phyloP scores from a whole-genome alignment of 2,329 filamentous ascomycete species.

The Clonostachys rosea region DNA sequence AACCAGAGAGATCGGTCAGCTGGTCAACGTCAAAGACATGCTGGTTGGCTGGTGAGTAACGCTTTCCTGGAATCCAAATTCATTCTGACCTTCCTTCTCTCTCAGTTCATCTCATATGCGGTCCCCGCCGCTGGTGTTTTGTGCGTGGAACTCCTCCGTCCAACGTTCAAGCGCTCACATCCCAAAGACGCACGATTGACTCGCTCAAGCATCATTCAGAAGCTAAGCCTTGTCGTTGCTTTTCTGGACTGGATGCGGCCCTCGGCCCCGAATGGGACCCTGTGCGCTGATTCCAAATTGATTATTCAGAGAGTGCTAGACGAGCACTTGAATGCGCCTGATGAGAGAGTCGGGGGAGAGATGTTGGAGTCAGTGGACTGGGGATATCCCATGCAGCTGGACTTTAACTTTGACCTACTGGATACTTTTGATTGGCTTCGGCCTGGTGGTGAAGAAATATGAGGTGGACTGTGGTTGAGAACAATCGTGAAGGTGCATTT shows the following conservation, averaged over 20 bases:
- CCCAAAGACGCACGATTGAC: not conserved
- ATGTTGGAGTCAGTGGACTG: not conserved
- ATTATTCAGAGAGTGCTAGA: constrained; percentile 45
- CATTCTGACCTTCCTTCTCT: too few relatives aligned
- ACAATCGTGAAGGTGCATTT: too few relatives aligned
- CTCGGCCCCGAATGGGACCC: constrained; percentile 36
- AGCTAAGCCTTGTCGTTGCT: constrained; percentile 41
- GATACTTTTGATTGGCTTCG: constrained; percentile 44
- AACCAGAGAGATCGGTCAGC: constrained; percentile 19
- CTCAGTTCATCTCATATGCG: constrained; percentile 35
- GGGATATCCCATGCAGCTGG: not conserved
- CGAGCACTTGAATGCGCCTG: constrained; percentile 29
- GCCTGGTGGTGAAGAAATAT: not conserved
- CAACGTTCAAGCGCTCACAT: not conserved
- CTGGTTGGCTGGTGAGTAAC: not conserved
- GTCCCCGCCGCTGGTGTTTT: constrained; percentile 41
- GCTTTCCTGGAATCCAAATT: too few relatives aligned
- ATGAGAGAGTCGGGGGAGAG: not conserved
- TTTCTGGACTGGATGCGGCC: constrained; percentile 43
- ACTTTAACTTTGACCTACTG: constrained; percentile 41
- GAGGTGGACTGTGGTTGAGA: too few relatives aligned
- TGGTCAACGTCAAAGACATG: not conserved
- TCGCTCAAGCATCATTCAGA: constrained; percentile 41
- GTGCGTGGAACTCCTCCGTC: constrained; percentile 24
- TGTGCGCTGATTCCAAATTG: constrained; percentile 35